Evolutionary conservation across 1,139 yeast genomes (phyloP), one percentile per base, ranked within the genome.

Genomic region (Candida sp.): DNA sequence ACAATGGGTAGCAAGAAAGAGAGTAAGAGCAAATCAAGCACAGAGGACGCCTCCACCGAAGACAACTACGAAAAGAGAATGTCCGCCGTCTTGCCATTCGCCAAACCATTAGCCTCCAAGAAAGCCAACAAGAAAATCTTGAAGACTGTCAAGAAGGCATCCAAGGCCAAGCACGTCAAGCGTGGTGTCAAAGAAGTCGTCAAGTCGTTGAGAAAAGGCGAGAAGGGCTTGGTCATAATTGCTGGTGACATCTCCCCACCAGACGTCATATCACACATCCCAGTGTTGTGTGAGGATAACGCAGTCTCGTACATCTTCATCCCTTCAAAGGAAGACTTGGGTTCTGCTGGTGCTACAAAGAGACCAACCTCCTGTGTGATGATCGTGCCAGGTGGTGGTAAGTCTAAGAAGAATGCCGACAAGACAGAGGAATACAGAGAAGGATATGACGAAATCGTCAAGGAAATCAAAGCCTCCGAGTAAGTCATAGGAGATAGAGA

Each of bases 121-220:
- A 96, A 96, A 73, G 78, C 93, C 69, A 96, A 94, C 81, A 96
- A 96, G 77, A 94, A 94, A 75, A 87, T 94, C 35, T 83, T 96
- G 66, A 96, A 96, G 77, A 90, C 97, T 44, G 96, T 96, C 58
- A 96, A 94, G 81, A 93, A 91, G 72, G 97, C 98, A 8, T 91
- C 98, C 51, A 94, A 94, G 77, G 96, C 97, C 58, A 94, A 96
- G 77, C 98, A 94, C 73, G 98, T 96, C 63, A 93, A 92, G 78
- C 85, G 99, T 74, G 99, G 99, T 68, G 99, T 94, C 53, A 96
- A 96, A 75, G 99, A 96, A 75, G 99, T 94, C 44, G 98, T 94
- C 63, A 96, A 96, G 77, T 96, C 98, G 37, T 82, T 96, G 60
- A 86, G 99, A 79, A 94, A 94, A 76, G 98, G 98, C 59, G 98